A percentile compares a stretch with the other conserved stretches of the same genome.
Evolutionary conservation across 257 asterid genomes (phyloP).

Genomic region (Lithospermum erythrorhizon): DNA sequence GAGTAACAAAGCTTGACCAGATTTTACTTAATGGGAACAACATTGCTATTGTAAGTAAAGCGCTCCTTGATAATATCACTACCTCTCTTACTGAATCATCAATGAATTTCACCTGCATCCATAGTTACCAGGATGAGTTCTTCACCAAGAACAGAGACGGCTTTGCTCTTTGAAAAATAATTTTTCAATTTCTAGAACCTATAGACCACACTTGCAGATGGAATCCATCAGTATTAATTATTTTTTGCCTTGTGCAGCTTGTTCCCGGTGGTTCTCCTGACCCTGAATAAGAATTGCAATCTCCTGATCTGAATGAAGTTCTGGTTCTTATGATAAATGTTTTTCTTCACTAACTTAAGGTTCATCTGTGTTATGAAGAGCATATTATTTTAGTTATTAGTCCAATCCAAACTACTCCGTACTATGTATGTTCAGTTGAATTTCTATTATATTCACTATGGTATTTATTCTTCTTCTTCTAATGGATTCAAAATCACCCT

Average conservation of each 20-base stretch:
- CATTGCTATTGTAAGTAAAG: slow-evolving; percentile 79
- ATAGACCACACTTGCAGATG: not conserved
- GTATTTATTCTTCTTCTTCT: too few species aligned
- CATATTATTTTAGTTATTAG: too few species aligned
- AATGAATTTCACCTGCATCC: not conserved
- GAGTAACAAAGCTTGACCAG: slow-evolving; percentile 82
- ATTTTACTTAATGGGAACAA: slow-evolving; percentile 89
- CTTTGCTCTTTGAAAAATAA: not conserved
- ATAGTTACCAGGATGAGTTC: not conserved
- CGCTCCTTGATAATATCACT: not conserved
- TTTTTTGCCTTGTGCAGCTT: slow-evolving; percentile 21
- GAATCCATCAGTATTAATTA: not conserved
- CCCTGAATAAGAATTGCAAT: slow-evolving; percentile 15
- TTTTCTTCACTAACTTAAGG: not conserved
- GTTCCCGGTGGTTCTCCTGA: slow-evolving; percentile 48
- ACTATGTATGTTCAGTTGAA: too few species aligned
- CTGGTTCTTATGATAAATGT: slow-evolving; percentile 3
- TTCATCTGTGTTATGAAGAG: not conserved
- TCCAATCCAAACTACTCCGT: not conserved
- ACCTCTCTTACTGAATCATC: not conserved
- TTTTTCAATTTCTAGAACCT: too few species aligned
- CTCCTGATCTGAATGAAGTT: not conserved
- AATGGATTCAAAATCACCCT: too few species aligned
- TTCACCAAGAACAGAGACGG: not conserved
- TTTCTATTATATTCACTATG: not conserved